Conservation (phyloP, 495 filamentous ascomycete species). For the Xylaria sp. region DNA sequence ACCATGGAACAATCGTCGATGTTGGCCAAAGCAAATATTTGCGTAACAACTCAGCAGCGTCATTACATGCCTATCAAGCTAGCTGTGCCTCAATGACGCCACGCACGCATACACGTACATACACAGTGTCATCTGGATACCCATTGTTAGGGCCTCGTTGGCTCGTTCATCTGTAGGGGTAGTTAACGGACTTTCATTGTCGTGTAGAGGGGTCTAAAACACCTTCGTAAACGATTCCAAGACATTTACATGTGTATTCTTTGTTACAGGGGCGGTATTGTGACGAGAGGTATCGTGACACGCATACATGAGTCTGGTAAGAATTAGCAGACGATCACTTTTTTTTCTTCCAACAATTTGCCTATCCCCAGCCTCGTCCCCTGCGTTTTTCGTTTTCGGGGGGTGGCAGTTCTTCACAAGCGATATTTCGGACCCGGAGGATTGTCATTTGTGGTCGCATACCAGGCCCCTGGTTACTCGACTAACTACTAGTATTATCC, state of each 20-base stretch:
- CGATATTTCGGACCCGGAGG: slow-evolving; percentile 9
- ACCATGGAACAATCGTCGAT: not conserved
- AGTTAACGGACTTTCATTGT: not conserved
- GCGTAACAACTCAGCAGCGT: not conserved
- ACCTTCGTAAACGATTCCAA: not conserved
- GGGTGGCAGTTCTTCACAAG: slow-evolving; percentile 8
- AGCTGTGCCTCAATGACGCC: not conserved
- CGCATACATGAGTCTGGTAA: not conserved
- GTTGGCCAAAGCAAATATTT: not conserved
- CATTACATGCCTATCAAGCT: not conserved
- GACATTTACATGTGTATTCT: not conserved
- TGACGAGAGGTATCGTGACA: not conserved
- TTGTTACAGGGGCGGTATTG: not conserved
- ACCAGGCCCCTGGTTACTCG: not conserved
- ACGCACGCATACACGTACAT: not conserved
- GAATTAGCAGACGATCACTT: slow-evolving; percentile 9
- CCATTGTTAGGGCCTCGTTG: not conserved
- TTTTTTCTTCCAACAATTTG: slow-evolving; percentile 10
- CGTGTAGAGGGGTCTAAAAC: not conserved
- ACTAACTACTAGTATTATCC: not conserved
- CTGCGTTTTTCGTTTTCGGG: not conserved
- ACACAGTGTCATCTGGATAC: not conserved
- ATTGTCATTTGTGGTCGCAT: not conserved
- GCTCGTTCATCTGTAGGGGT: not conserved
- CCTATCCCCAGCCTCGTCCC: slow-evolving; percentile 3